A percentile compares a stretch with the other conserved stretches of the same genome.
These are phyloP conservation scores for Chrysoporthe austroafricana DNA, from an alignment of 2,329 filamentous ascomycete species.

Conservation along the genomic window DNA sequence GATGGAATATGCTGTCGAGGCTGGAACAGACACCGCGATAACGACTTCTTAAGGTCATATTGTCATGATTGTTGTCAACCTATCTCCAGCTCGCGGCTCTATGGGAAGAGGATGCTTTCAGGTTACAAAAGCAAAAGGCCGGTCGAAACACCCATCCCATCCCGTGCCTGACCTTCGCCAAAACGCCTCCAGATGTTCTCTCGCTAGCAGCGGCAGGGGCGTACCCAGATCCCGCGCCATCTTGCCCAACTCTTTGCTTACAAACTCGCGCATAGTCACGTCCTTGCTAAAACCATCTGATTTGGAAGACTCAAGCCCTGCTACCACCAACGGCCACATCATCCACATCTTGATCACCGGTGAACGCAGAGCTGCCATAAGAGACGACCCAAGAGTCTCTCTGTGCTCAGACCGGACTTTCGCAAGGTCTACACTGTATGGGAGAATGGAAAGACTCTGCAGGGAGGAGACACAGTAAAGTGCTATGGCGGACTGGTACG, in stretches of 20 bases:
- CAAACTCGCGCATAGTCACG: slow-evolving; percentile 34
- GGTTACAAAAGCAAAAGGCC: slow-evolving; percentile 36
- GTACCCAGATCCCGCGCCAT: slow-evolving; percentile 37
- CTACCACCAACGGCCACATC: slow-evolving; percentile 43
- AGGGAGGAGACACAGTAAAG: slow-evolving; percentile 44
- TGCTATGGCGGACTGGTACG: slow-evolving; percentile 39
- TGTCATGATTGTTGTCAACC: too few species aligned
- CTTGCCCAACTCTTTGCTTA: slow-evolving; percentile 34
- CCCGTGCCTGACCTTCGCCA: slow-evolving; percentile 38
- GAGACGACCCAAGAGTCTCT: slow-evolving; percentile 29
- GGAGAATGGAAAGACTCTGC: slow-evolving; percentile 39
- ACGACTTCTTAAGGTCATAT: too few species aligned
- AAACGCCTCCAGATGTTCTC: slow-evolving; percentile 39
- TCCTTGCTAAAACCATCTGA: slow-evolving; percentile 6
- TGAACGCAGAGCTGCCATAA: slow-evolving; percentile 30
- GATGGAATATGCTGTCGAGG: too few species aligned
- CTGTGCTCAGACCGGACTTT: slow-evolving; percentile 15
- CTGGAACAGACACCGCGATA: too few species aligned
- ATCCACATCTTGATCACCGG: slow-evolving; percentile 34
- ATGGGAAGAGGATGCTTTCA: neutral
- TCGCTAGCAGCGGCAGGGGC: slow-evolving; percentile 38
- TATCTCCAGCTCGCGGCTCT: neutral
- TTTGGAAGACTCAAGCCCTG: slow-evolving; percentile 39
- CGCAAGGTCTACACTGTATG: slow-evolving; percentile 1
- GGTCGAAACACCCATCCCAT: slow-evolving; percentile 46